These are phyloP conservation scores for Diaporthe destruens DNA, from an alignment of 2,329 filamentous ascomycete species.

Conservation along the genomic window DNA sequence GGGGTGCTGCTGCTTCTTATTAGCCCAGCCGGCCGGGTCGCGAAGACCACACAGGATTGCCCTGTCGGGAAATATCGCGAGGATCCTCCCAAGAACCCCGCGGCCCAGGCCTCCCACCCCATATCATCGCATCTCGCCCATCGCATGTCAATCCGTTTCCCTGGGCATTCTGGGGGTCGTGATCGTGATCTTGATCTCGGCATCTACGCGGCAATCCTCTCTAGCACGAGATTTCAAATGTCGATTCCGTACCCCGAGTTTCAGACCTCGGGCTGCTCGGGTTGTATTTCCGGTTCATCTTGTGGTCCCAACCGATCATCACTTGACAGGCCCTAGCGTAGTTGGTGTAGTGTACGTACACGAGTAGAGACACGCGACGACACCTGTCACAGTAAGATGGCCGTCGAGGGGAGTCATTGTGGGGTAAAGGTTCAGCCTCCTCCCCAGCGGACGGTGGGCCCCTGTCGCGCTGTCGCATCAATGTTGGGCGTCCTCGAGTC, in stretches of 20 bases:
- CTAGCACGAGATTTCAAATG: conserved; percentile 14
- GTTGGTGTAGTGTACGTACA: too few relatives aligned
- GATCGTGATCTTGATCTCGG: not conserved
- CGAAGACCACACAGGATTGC: not conserved
- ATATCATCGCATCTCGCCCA: conserved; percentile 10
- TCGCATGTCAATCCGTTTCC: not conserved
- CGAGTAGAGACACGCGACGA: too few relatives aligned
- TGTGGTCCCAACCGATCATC: conserved; percentile 20
- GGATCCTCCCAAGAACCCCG: conserved; percentile 12
- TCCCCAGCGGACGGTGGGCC: not conserved
- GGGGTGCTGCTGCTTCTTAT: too few relatives aligned
- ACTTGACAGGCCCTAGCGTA: conserved; percentile 6
- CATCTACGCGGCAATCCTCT: not conserved
- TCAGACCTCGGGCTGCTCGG: not conserved
- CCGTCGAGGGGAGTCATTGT: conserved; percentile 15
- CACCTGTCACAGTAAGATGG: too few relatives aligned
- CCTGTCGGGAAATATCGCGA: conserved; percentile 25
- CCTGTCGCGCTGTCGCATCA: not conserved
- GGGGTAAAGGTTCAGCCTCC: conserved; percentile 26
- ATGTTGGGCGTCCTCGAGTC: not conserved
- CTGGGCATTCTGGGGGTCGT: not conserved
- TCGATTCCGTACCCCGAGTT: conserved; percentile 4
- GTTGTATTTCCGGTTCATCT: not conserved
- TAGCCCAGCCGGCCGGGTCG: not conserved
- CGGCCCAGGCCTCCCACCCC: not conserved